A percentile compares a stretch with the other conserved stretches of the same genome.
Conservation (phyloP, 2,329 filamentous ascomycete genomes). For the Aspergillus transmontanensis region DNA sequence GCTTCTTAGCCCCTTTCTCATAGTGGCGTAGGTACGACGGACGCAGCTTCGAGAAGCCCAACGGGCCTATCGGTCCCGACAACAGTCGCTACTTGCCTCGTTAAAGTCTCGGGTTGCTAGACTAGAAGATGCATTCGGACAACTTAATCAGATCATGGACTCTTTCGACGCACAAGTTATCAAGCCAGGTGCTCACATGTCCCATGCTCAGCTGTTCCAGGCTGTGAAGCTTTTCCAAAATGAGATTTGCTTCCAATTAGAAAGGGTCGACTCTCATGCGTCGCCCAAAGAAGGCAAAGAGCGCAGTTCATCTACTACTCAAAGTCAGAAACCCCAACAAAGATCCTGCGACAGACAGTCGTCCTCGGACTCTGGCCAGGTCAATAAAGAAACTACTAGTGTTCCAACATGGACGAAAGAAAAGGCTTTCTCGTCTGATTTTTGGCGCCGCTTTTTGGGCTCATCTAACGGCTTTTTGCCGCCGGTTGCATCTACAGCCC, state of each 20-base stretch:
- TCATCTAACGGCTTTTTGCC: slow-evolving; percentile 1
- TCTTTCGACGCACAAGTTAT: background rate
- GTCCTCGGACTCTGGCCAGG: background rate
- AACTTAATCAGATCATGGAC: background rate
- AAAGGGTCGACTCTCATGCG: background rate
- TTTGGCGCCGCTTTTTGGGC: background rate
- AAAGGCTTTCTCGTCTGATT: background rate
- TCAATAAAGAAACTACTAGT: background rate
- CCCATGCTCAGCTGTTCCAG: background rate
- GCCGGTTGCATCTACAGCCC: background rate
- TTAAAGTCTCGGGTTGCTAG: background rate
- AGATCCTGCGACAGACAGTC: too few relatives aligned
- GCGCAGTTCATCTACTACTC: background rate
- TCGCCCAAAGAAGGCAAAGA: background rate
- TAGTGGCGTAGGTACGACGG: slow-evolving; percentile 1
- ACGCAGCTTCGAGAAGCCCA: slow-evolving; percentile 4
- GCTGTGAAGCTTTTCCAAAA: background rate
- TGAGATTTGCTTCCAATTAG: background rate
- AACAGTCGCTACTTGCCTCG: background rate
- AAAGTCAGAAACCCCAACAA: background rate
- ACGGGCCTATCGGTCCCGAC: background rate
- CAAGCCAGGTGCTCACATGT: slow-evolving; percentile 3
- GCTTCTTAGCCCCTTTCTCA: background rate
- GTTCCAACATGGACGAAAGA: background rate
- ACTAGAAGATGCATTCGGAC: background rate